These are phyloP conservation scores for Micractinium sp. DNA, from an alignment of 139 green algal species.

Conservation along the genomic window DNA sequence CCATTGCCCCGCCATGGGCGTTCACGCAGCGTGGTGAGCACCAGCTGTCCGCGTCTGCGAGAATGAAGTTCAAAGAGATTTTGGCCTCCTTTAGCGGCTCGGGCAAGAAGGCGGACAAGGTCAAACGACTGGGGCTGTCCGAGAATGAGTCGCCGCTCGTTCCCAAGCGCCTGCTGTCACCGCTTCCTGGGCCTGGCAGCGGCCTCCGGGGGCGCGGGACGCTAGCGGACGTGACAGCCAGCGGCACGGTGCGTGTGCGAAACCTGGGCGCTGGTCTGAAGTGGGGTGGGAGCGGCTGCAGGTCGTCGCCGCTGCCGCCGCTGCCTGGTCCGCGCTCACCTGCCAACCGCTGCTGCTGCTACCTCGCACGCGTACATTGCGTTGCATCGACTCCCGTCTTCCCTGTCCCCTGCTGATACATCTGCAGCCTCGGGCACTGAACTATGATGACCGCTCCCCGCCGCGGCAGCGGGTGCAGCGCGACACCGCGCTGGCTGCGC, in stretches of 20 bases:
- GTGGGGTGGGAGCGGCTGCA: no score
- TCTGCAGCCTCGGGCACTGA: neutral
- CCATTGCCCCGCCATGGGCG: no score
- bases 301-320: no score
- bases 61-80: neutral
- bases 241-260: conserved; percentile 8
- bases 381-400: no score
- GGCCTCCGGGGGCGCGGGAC: neutral
- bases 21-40: no score
- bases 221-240: neutral
- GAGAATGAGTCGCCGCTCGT: conserved; percentile 15
- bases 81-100: neutral
- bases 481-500: neutral
- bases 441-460: conserved; percentile 14
- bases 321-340: neutral
- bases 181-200: neutral
- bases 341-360: no score
- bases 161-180: conserved; percentile 9
- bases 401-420: no score
- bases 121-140: neutral
- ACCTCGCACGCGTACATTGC: no score
- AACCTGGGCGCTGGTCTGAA: neutral
- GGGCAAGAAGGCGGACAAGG: neutral
- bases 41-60: no score
- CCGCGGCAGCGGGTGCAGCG: conserved; percentile 13